Conservation (phyloP, 352 stramenopile genomes). For the Globisporangium splendens region DNA sequence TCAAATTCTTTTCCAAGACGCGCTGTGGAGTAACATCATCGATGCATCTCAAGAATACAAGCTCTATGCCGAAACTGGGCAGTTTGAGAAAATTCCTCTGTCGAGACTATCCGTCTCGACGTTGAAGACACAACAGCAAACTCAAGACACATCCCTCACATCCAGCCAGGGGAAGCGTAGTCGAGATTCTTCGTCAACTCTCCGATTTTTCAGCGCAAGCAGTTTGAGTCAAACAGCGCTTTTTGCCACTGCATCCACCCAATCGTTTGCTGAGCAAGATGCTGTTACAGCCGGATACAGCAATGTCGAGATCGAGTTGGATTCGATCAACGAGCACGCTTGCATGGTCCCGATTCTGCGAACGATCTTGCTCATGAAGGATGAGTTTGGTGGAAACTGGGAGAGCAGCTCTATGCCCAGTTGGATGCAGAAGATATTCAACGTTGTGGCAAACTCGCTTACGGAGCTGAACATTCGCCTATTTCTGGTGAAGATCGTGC, state of each 20-base stretch:
- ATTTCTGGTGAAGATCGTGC: slow-evolving; percentile 69
- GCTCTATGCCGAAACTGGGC: slow-evolving; percentile 46
- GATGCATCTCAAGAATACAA: slow-evolving; percentile 37
- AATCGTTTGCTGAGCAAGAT: slow-evolving; percentile 19
- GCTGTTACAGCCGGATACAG: slow-evolving; percentile 23
- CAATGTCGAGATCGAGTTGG: slow-evolving; percentile 67
- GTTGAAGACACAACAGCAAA: slow-evolving; percentile 28
- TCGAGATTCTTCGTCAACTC: slow-evolving; percentile 22
- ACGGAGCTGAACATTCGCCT: slow-evolving; percentile 56
- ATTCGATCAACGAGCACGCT: slow-evolving; percentile 66
- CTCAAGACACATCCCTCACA: slow-evolving; percentile 10
- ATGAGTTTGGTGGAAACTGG: slow-evolving; percentile 62
- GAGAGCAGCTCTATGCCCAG: slow-evolving; percentile 43
- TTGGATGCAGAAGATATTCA: slow-evolving; percentile 80
- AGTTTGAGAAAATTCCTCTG: slow-evolving; percentile 49
- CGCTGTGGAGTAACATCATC: slow-evolving; percentile 68
- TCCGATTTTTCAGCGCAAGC: slow-evolving; percentile 74
- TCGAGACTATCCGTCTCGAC: slow-evolving; percentile 42
- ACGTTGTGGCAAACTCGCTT: slow-evolving; percentile 35
- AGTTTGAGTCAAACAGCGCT: slow-evolving; percentile 58
- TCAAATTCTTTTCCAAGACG: slow-evolving; percentile 78
- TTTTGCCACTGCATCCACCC: slow-evolving; percentile 5
- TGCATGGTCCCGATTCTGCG: slow-evolving; percentile 74
- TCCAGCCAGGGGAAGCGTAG: slow-evolving; percentile 10
- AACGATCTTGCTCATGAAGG: slow-evolving; percentile 76